phyloP scores from a whole-genome alignment of 352 stramenopile species.

The Salisapilia sapeloensis region DNA sequence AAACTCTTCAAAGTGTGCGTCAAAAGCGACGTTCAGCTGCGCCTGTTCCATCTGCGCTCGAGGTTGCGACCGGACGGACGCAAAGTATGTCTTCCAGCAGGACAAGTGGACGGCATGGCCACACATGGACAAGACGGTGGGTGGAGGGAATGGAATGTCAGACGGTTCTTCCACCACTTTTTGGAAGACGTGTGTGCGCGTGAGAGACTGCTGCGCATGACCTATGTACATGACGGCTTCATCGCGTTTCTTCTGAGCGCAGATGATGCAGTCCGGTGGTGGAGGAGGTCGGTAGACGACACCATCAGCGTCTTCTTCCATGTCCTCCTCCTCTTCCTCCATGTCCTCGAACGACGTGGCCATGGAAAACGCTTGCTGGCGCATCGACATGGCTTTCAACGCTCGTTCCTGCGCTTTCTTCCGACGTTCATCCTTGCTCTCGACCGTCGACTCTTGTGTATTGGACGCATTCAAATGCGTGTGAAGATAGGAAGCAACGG shows the following conservation, averaged over 20 bases:
- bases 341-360: constrained; percentile 51
- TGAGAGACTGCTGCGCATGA: constrained; percentile 21
- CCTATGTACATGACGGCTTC: constrained; percentile 79
- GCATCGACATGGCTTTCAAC: constrained; percentile 71
- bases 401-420: constrained; percentile 69
- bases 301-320: constrained; percentile 19
- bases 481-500: constrained; percentile 26
- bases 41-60: constrained; percentile 50
- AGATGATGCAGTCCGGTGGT: constrained; percentile 72
- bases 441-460: constrained; percentile 23
- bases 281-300: constrained; percentile 50
- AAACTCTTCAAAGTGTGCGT: constrained; percentile 76
- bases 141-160: constrained; percentile 22
- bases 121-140: constrained; percentile 68
- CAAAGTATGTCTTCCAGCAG: constrained; percentile 82
- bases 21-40: constrained; percentile 71
- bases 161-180: constrained; percentile 7
- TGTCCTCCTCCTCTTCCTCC: constrained; percentile 37
- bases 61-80: constrained; percentile 62
- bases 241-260: constrained; percentile 66
- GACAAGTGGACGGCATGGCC: constrained; percentile 82
- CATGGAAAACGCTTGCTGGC: constrained; percentile 58
- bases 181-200: constrained; percentile 6
- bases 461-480: constrained; percentile 2
- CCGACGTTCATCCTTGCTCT: constrained; percentile 53